Percentiles rank a stretch among this genome's conserved stretches.
phyloP scores from a whole-genome alignment of 371 early-diverging fungal genomes.

The Apophysomyces trapeziformis region DNA sequence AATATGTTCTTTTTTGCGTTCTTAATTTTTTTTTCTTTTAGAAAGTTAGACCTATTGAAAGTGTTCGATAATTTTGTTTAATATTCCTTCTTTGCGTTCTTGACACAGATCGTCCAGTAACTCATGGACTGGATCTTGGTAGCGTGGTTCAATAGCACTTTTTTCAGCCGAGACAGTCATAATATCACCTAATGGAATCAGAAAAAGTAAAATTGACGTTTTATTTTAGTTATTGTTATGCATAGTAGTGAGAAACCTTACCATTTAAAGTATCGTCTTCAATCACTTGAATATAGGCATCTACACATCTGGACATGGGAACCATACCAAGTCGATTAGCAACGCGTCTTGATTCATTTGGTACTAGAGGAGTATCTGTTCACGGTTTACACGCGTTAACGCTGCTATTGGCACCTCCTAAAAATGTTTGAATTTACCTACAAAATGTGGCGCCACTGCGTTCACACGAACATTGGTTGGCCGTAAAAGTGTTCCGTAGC shows the following conservation, averaged over 20 bases:
- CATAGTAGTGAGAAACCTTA: constrained; percentile 15
- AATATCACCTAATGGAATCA: constrained; percentile 26
- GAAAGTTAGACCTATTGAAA: background rate
- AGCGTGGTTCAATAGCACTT: constrained; percentile 27
- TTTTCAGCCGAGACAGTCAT: constrained; percentile 25
- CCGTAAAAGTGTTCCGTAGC: constrained; percentile 53
- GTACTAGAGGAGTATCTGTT: constrained; percentile 40
- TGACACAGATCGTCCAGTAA: constrained; percentile 26
- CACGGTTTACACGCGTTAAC: background rate
- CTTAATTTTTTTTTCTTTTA: no score
- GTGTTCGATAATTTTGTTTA: constrained; percentile 2
- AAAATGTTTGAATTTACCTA: constrained; percentile 45
- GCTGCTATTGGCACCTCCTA: no score
- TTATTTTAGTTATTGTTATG: background rate
- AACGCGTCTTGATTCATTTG: constrained; percentile 18
- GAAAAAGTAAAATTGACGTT: no score
- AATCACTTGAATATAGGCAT: constrained; percentile 33
- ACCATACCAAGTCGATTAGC: constrained; percentile 28
- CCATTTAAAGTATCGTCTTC: constrained; percentile 33
- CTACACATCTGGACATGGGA: constrained; percentile 27
- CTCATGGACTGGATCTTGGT: constrained; percentile 26
- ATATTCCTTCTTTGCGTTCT: constrained; percentile 16
- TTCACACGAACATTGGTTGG: constrained; percentile 67
- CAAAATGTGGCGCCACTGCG: constrained; percentile 80
- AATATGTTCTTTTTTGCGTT: no score